phyloP scores from a whole-genome alignment of 495 filamentous ascomycete species.

The Melanomma pulvis-pyrius region DNA sequence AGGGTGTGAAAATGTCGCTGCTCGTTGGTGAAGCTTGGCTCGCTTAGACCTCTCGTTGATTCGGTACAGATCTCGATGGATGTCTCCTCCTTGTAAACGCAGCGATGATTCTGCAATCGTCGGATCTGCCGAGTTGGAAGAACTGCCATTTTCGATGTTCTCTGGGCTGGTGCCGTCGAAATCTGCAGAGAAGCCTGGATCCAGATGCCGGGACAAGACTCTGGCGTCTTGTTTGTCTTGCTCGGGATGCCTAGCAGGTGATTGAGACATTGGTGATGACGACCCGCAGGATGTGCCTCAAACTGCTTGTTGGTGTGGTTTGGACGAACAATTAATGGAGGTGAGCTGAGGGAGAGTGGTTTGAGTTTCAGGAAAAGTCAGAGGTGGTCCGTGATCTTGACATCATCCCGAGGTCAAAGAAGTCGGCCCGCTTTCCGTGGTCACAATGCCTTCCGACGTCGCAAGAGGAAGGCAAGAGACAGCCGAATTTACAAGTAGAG shows the following conservation, averaged over 20 bases:
- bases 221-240: constrained; percentile 40
- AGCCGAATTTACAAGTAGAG: neutral
- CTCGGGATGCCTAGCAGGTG: constrained; percentile 7
- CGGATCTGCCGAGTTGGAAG: constrained; percentile 2
- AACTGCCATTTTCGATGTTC: constrained; percentile 10
- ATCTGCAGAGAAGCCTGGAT: constrained; percentile 50
- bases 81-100: constrained; percentile 66
- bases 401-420: constrained; percentile 20
- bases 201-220: constrained; percentile 48
- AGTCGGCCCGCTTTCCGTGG: neutral
- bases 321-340: neutral
- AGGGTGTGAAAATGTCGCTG: constrained; percentile 61
- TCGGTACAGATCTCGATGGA: constrained; percentile 70
- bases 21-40: constrained; percentile 53
- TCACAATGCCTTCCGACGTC: neutral
- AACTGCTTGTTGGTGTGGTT: neutral
- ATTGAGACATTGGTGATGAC: constrained; percentile 19
- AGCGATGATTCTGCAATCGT: constrained; percentile 56
- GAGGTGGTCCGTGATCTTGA: constrained; percentile 32
- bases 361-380: constrained; percentile 8
- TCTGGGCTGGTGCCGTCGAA: constrained; percentile 35
- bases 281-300: no score
- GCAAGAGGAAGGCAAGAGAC: neutral
- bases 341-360: neutral
- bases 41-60: constrained; percentile 52